These are phyloP conservation scores for Stylonectria norvegica DNA, from an alignment of 2,329 filamentous ascomycete species.

Conservation along the genomic window DNA sequence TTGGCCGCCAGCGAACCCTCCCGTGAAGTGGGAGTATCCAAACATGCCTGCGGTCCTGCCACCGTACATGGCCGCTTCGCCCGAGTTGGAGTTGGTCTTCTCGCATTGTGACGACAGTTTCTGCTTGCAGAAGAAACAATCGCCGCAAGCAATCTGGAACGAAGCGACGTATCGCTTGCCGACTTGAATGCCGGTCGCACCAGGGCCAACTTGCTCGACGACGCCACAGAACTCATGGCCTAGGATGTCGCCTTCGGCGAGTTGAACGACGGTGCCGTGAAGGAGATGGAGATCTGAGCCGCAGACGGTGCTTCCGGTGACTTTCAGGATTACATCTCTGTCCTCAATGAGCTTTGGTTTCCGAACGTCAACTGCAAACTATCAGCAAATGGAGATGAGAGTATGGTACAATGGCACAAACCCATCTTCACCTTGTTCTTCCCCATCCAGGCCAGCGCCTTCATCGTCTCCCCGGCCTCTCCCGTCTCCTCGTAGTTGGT, in stretches of 20 bases:
- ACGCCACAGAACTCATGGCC: constrained; percentile 61
- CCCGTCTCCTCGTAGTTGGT: constrained; percentile 51
- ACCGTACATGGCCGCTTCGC: constrained; percentile 74
- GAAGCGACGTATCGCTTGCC: constrained; percentile 75
- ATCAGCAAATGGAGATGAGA: no score
- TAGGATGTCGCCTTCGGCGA: constrained; percentile 63
- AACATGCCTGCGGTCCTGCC: constrained; percentile 71
- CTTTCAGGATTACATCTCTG: constrained; percentile 73
- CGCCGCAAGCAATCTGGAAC: constrained; percentile 76
- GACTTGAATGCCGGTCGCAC: constrained; percentile 49
- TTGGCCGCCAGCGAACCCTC: constrained; percentile 83
- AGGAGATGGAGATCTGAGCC: constrained; percentile 58
- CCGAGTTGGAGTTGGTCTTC: constrained; percentile 70
- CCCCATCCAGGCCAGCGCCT: constrained; percentile 76
- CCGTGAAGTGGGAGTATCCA: constrained; percentile 74
- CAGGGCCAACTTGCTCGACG: constrained; percentile 53
- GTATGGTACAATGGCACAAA: constrained; percentile 27
- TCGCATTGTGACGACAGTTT: constrained; percentile 79
- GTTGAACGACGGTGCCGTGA: constrained; percentile 54
- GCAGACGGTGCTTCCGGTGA: constrained; percentile 62
- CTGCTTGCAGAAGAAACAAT: constrained; percentile 75
- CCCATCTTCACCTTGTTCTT: constrained; percentile 73
- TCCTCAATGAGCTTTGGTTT: constrained; percentile 71
- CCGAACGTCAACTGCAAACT: constrained; percentile 59
- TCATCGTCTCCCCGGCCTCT: constrained; percentile 63